Percentiles rank a stretch among this genome's conserved stretches.
phyloP scores from a whole-genome alignment of 2,329 filamentous ascomycete species.

The Penicillium decumbens region DNA sequence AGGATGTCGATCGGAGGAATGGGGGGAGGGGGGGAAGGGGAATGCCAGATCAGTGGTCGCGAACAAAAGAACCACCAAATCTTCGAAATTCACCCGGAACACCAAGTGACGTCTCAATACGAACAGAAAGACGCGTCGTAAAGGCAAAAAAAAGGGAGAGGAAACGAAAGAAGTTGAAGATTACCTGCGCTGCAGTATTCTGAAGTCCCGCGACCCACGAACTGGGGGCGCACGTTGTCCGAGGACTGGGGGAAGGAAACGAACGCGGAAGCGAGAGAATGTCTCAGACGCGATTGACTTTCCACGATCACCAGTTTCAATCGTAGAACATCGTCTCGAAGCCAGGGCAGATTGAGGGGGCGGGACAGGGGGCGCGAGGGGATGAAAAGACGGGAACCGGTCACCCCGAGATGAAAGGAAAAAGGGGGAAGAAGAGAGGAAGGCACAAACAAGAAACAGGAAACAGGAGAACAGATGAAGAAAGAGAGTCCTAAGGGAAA shows the following conservation, averaged over 20 bases:
- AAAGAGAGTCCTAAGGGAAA: slow-evolving; percentile 13
- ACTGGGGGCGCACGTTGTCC: slow-evolving; percentile 23
- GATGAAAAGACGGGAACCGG: slow-evolving; percentile 20
- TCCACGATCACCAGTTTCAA: slow-evolving; percentile 18
- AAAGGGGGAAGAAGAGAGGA: slow-evolving; percentile 9
- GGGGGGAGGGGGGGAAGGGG: slow-evolving; percentile 10
- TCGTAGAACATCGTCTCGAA: slow-evolving; percentile 20
- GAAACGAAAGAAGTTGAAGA: slow-evolving; percentile 17
- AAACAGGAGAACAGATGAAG: slow-evolving; percentile 16
- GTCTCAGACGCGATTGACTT: slow-evolving; percentile 23
- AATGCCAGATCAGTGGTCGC: slow-evolving; percentile 17
- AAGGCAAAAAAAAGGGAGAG: slow-evolving; percentile 11
- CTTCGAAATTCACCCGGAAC: slow-evolving; percentile 13
- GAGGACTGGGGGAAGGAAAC: slow-evolving; percentile 20
- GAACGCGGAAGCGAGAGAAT: slow-evolving; percentile 19
- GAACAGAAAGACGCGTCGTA: slow-evolving; percentile 15
- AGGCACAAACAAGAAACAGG: slow-evolving; percentile 10
- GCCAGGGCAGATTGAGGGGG: slow-evolving; percentile 20
- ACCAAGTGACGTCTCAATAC: slow-evolving; percentile 18
- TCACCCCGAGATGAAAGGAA: slow-evolving; percentile 11
- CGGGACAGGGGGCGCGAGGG: slow-evolving; percentile 28
- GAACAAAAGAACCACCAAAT: slow-evolving; percentile 8
- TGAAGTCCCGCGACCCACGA: slow-evolving; percentile 21
- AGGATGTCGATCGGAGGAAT: slow-evolving; percentile 24
- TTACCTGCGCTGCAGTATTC: slow-evolving; percentile 32